phyloP scores from a whole-genome alignment of 768 basidiomycete species.

The Hydnomerulius pinastri region DNA sequence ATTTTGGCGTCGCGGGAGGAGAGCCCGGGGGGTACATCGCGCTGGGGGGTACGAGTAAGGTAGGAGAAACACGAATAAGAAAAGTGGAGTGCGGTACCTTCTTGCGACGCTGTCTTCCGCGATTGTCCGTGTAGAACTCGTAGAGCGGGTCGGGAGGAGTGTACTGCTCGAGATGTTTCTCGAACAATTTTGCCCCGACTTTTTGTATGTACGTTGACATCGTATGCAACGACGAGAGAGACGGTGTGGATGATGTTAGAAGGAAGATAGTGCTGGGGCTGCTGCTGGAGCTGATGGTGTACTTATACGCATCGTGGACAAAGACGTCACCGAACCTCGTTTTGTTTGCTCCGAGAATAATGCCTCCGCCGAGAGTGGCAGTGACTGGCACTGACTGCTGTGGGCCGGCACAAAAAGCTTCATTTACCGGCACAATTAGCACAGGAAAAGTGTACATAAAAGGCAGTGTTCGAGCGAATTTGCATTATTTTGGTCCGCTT shows the following conservation, averaged over 20 bases:
- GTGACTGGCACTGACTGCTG: background rate
- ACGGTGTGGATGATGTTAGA: background rate
- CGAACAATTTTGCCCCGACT: conserved; percentile 62
- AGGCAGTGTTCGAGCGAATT: background rate
- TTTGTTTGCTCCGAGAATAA: too few relatives aligned
- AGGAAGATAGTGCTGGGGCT: background rate
- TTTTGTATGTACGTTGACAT: conserved; percentile 38
- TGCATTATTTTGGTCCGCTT: background rate
- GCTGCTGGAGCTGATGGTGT: background rate
- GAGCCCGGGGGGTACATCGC: conserved; percentile 73
- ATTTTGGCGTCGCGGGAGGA: conserved; percentile 75
- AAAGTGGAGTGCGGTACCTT: conserved; percentile 33
- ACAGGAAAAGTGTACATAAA: background rate
- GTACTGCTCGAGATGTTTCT: conserved; percentile 64
- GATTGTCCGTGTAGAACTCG: conserved; percentile 37
- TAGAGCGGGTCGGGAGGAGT: conserved; percentile 75
- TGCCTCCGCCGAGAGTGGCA: background rate
- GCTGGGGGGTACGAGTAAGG: conserved; percentile 38
- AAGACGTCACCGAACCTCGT: background rate
- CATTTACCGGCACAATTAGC: too few relatives aligned
- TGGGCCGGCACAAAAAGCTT: background rate
- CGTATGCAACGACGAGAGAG: background rate
- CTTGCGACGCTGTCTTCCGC: conserved; percentile 32
- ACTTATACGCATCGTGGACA: background rate
- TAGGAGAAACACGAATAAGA: conserved; percentile 38